Evolutionary conservation across 768 basidiomycete genomes (phyloP), one percentile per base, ranked within the genome.

Genomic region (Termitomyces sp.): DNA sequence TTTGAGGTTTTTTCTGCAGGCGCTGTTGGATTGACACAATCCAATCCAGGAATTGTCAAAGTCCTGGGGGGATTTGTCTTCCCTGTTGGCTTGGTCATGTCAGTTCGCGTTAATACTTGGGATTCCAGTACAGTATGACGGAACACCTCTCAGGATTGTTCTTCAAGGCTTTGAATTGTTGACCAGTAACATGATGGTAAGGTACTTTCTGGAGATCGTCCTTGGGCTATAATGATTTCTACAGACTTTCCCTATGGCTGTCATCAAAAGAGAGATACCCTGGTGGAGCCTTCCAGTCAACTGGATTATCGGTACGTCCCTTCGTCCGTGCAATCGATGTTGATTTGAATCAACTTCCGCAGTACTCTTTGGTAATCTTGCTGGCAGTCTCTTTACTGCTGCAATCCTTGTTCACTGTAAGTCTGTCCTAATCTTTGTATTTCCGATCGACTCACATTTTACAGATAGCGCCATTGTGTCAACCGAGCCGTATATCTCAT

Each of bases 41-140:
- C 69, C 54, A 85, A 87, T 56, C 87, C 87, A 1, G 87, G 87
- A 19, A 69, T 89, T 10, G 82, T 86, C 44, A 88, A 84, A 64
- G 59, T 87, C 30, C 67, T 89, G 2, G 77, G 77, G 17, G 87
- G 83, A 15, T 79, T 87, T 45, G 82, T 89, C 24, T 89, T 89
- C 66, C 87, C 87, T 9, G 84, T 86, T 2, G 87, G 87, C 64
- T 80, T 89, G 72, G 83, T 85, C 53, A 89, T 89, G 87, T 88
- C 61, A 57, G 75, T 52, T 35, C 34, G 30, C 30, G 12, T 34
- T 12, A n/a, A 22, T 12, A 35, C 45, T 35, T 24, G 24, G 37
- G 28, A 45, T 6, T n/a, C 15, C 24, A 35, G 3, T n/a, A 19
- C 46, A 56, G 21, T 21, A 38, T 56, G 21, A 53, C 17, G 34